Conservation (phyloP, 345 rosid genomes). For the Eucalyptus curtisii region DNA sequence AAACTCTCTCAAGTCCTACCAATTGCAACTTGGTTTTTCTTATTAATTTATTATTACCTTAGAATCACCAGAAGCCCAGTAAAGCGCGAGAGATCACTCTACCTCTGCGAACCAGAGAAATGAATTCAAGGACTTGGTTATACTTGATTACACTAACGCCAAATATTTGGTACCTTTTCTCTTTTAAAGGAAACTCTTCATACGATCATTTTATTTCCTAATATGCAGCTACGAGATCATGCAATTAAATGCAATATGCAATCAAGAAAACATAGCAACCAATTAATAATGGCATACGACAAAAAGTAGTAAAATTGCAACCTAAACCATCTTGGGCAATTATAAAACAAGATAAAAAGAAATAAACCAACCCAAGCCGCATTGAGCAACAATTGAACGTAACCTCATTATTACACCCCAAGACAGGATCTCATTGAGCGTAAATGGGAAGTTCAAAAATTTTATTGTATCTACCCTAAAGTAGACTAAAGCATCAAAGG, state of each 20-base stretch:
- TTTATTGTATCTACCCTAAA: not conserved
- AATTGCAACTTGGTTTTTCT: not conserved
- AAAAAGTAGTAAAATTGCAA: not conserved
- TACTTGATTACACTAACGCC: not conserved
- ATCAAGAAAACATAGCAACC: not conserved
- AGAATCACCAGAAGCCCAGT: not conserved
- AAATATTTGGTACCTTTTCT: not conserved
- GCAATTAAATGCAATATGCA: not conserved
- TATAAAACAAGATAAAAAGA: not conserved
- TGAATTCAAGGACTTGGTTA: not conserved
- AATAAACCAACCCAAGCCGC: not conserved
- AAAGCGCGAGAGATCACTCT: not conserved
- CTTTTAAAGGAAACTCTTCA: not conserved
- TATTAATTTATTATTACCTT: not conserved
- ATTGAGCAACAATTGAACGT: not conserved
- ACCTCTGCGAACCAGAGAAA: not conserved
- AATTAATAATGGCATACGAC: not conserved
- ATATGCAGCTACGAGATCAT: not conserved
- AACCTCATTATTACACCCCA: not conserved
- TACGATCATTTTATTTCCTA: not conserved
- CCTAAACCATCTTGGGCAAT: not conserved
- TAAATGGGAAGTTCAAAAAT: not conserved
- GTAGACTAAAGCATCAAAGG: not conserved
- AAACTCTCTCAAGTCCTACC: not conserved
- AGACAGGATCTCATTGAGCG: not conserved